Base-by-base conservation (phyloP, 2,329 filamentous ascomycete genomes). In the Neofusicoccum sp. region DNA sequence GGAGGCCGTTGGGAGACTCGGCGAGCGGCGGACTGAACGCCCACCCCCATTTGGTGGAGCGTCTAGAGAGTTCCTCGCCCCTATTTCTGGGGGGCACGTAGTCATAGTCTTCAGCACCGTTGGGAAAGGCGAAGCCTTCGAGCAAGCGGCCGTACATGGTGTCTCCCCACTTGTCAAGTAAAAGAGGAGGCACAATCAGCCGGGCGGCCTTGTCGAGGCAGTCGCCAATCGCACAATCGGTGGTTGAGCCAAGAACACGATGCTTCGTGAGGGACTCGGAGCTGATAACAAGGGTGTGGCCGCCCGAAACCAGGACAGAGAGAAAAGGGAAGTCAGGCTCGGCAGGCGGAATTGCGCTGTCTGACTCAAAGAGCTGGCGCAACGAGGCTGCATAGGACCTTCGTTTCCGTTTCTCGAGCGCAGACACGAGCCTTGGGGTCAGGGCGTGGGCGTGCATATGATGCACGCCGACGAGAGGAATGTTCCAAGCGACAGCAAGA, bases 361-460 rank as follows among this genome's bases (percentile, higher is more conserved):
- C 8, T 45, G 61, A 43, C 9, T 56, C 4, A n/a, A 41, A 33
- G 1, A 43, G n/a, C 7, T 11, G 14, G 52, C 6, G 8, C 28
- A 56, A 7, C 3, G 50, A 56, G 4, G 37, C 5, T 33, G 4
- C 33, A 31, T n/a, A 36, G 39, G 41, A 36, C 31, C 4, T 28
- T 12, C 7, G 36, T 7, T 36, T 33, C 29, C 6, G 49, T 11
- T 41, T 9, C 29, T 22, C 41, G 16, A 64, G 56, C 31, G 90
- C 90, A 36, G 81, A 78, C 3, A 89, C 88, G 45, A 99, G 84
- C 8, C 92, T 84, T 14, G 94, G 91, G 16, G 95, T 98, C 66
- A 99, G 79, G 16, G 95, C 90, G 76, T 99, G 95, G 9, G 93
- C 95, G 75, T 97, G 93, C 95, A 99, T 98, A 76, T 99, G 95